These are phyloP conservation scores for Aspergillus sp. DNA, from an alignment of 2,329 filamentous ascomycete genomes.

Conservation along the genomic window DNA sequence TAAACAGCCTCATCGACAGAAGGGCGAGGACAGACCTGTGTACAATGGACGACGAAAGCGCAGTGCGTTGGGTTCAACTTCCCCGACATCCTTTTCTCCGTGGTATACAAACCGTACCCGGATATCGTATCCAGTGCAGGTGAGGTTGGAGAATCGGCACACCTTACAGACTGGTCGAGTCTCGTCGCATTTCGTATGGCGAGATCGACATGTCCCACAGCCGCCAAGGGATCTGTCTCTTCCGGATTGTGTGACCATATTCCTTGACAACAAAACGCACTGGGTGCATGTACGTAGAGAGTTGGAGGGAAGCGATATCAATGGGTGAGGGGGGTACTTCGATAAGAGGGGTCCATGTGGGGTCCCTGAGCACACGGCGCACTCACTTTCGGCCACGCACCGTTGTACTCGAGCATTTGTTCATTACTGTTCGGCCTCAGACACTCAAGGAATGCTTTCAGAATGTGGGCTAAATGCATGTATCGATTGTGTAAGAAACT, in stretches of 20 bases:
- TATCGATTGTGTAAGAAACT: no score
- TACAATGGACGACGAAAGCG: conserved; percentile 45
- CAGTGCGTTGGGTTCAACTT: conserved; percentile 20
- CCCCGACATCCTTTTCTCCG: background rate
- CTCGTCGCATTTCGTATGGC: conserved; percentile 49
- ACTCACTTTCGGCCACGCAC: no score
- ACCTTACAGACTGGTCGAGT: conserved; percentile 38
- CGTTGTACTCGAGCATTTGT: no score
- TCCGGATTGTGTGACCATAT: background rate
- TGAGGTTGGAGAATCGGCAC: conserved; percentile 34
- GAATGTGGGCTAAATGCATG: no score
- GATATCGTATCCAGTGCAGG: conserved; percentile 42
- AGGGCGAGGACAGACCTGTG: conserved; percentile 34
- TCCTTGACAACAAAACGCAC: no score
- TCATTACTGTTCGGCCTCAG: no score
- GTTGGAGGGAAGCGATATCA: no score
- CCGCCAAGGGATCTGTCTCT: conserved; percentile 6
- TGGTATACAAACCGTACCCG: conserved; percentile 31
- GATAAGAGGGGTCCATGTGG: no score
- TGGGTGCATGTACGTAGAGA: no score
- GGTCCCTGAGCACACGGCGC: no score
- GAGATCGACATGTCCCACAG: conserved; percentile 32
- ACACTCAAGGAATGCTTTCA: no score
- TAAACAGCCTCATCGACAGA: background rate
- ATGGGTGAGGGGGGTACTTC: no score